Base-by-base conservation (phyloP, 2,329 filamentous ascomycete genomes). In the Hypoxylon sp. region DNA sequence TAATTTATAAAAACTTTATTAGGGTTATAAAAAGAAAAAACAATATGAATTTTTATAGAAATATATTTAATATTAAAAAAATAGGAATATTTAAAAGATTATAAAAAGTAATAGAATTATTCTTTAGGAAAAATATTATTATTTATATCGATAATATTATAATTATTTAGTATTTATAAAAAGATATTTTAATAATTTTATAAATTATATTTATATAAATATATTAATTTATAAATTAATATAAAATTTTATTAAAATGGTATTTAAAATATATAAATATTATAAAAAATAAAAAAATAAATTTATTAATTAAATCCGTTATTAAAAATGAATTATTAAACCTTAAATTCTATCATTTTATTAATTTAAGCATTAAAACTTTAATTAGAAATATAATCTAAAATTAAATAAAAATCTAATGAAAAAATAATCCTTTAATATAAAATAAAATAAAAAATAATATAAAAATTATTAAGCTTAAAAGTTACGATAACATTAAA, bases 131-230 rank as follows among this genome's bases (percentile, higher is more conserved):
- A 46, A 4, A 22, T 46, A 46, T 46, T 17, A 46, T 22, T 22
- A 20, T 46, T 46, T 46, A 46, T 19, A 46, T 17, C 22, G 22
- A 46, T 17, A 46, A 17, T 46, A 46, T 46, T 46, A 46, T 46
- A 22, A 17, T 46, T 46, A 46, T 46, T 46, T 20, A 20, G 6
- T 20, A 46, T 6, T 19, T 46, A 20, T 19, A 46, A 46, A 22
- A 19, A 46, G 6, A 19, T 46, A 19, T 22, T 46, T 19, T 46
- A 17, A 46, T 20, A 46, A 46, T 28, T 28, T 28, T 28, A 28
- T 28, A 28, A 28, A 28, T 8, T 28, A 28, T 28, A 28, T 28
- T 28, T 28, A 28, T 28, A 5, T 28, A 28, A 8, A 28, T 28
- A 28, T 28, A 28, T 28, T 28, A 28, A 28, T 46, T 46, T 20